Percentiles rank a stretch among this genome's conserved stretches.
phyloP scores from a whole-genome alignment of 2,329 filamentous ascomycete genomes.

The Fusarium temperatum region DNA sequence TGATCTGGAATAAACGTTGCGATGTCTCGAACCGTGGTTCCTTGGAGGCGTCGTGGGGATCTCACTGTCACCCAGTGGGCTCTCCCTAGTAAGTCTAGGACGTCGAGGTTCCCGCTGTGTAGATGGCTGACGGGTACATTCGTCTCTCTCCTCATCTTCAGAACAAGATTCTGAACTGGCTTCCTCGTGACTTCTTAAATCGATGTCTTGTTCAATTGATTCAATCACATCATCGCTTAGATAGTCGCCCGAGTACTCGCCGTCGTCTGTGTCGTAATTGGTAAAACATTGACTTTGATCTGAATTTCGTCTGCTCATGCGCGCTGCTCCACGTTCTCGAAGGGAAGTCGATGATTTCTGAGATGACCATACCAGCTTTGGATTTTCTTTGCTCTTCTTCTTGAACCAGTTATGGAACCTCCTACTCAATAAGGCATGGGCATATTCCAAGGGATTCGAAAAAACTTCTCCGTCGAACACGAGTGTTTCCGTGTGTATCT shows the following conservation, averaged over 20 bases:
- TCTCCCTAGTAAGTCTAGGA: slow-evolving; percentile 1
- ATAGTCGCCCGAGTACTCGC: not conserved
- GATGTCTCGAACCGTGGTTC: not conserved
- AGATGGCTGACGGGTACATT: not conserved
- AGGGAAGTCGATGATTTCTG: not conserved
- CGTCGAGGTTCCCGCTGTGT: not conserved
- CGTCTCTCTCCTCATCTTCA: not conserved
- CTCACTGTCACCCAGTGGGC: not conserved
- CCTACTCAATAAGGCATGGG: not conserved
- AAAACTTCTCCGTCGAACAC: not conserved
- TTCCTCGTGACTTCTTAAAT: not conserved
- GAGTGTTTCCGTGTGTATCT: not conserved
- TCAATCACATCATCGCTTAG: not conserved
- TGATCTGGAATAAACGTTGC: not conserved
- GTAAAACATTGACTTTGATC: not conserved
- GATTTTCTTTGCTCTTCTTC: not conserved
- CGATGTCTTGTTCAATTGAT: not conserved
- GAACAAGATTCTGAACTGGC: not conserved
- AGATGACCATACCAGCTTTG: not conserved
- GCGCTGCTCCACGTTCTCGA: not conserved
- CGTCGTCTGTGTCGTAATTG: not conserved
- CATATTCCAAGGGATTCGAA: not conserved
- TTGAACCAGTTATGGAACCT: not conserved
- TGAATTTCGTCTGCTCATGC: not conserved
- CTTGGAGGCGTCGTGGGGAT: slow-evolving; percentile 5